Evolutionary conservation across 768 basidiomycete genomes (phyloP), one percentile per base, ranked within the genome.

Genomic region (Pleurotus pulmonarius): DNA sequence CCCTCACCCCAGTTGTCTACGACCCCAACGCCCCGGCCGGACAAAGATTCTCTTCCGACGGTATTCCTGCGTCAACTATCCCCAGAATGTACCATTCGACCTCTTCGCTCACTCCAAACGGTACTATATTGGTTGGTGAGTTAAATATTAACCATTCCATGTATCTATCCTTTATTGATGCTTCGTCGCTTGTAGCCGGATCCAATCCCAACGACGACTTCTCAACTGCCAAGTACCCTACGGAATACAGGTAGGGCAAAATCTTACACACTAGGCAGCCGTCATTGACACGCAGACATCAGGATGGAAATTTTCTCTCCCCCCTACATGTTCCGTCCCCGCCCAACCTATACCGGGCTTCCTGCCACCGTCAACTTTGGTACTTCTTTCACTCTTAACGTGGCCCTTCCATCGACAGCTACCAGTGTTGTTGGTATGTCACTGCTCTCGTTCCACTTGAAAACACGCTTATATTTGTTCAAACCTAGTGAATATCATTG

Each of bases 131-230:
- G 58, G 54, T 73, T 16, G 62, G 58, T 63, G 29, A 13, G 60
- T 59, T 1, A n/a, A 46, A n/a, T 20, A 34, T 11, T 11, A 11
- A 34, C 9, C 38, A 5, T 34, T 43, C 11, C 1, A 18, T 41
- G 12, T 13, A 38, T 39, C 26, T 49, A 4, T 13, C 11, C 18
- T 39, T 12, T 26, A 18, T 38, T 46, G 6, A 45, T 20, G 6
- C 13, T 16, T 22, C 6, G 41, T 11, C 5, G 13, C 5, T 12
- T 43, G 9, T 34, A 61, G 76, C 77, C 8, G 79, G 78, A 2
- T 78, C 76, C 11, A 80, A 80, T 60, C 79, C 79, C 18, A 80
- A 81, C 47, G 56, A 57, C 54, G 65, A 65, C 48, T 53, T 65
- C 39, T 60, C 59, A 2, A 29, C 51, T 41, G 53, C 48, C 41